phyloP scores from a whole-genome alignment of 352 stramenopile genomes.

The Phytophthora citrophthora region DNA sequence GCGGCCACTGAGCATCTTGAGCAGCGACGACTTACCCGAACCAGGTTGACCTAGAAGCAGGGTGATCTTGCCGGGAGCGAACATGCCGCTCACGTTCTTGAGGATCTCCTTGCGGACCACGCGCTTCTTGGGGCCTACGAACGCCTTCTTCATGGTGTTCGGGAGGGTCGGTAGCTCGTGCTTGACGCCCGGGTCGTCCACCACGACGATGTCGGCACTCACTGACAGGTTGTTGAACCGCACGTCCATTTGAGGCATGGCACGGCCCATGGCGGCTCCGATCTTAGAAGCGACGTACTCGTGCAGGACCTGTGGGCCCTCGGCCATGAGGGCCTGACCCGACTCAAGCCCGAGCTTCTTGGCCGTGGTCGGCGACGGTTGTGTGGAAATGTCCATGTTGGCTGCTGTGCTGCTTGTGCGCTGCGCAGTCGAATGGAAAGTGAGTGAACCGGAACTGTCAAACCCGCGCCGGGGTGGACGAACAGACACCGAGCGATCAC shows the following conservation, averaged over 20 bases:
- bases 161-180: conserved; percentile 38
- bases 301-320: conserved; percentile 45
- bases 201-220: conserved; percentile 36
- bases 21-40: conserved; percentile 44
- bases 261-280: conserved; percentile 31
- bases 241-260: conserved; percentile 55
- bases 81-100: conserved; percentile 39
- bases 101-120: conserved; percentile 44
- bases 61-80: conserved; percentile 46
- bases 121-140: conserved; percentile 28
- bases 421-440: conserved; percentile 30
- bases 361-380: conserved; percentile 18
- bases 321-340: conserved; percentile 30
- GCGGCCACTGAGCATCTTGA: conserved; percentile 53
- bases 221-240: conserved; percentile 54
- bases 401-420: conserved; percentile 4
- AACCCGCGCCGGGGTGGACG: conserved; percentile 19
- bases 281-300: conserved; percentile 35
- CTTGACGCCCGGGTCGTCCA: conserved; percentile 15
- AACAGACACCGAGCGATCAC: conserved; percentile 10
- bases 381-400: conserved; percentile 16
- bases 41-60: conserved; percentile 40
- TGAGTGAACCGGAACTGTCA: conserved; percentile 20
- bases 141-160: conserved; percentile 43
- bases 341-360: conserved; percentile 32